These are phyloP conservation scores for Acanthamoeba royreba DNA, from an alignment of 208 protist species.

Conservation along the genomic window DNA sequence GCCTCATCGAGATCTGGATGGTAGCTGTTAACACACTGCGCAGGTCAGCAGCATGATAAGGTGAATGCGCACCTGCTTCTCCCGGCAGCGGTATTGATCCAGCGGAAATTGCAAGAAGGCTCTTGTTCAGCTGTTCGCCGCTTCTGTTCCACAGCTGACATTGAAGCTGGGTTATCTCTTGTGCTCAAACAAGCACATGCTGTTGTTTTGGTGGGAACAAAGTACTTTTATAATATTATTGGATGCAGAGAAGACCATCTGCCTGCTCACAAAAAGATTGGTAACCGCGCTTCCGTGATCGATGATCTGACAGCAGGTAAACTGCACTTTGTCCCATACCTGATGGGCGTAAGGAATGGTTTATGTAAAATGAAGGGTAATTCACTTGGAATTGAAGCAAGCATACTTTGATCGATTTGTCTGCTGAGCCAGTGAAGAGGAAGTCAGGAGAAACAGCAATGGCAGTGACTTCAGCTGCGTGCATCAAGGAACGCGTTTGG, in stretches of 20 bases:
- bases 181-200: too few relatives aligned
- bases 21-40: neutral
- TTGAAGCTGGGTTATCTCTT: too few relatives aligned
- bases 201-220: too few relatives aligned
- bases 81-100: neutral
- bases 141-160: neutral
- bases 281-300: neutral
- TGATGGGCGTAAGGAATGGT: neutral
- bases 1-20: neutral
- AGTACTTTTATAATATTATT: neutral
- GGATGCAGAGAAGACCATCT: neutral
- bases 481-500: neutral
- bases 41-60: neutral
- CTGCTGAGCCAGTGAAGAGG: neutral
- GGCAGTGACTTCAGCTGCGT: neutral
- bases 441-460: neutral
- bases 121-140: neutral
- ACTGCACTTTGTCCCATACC: slow-evolving; percentile 28
- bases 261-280: neutral
- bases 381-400: neutral
- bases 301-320: slow-evolving; percentile 1
- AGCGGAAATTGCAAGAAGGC: neutral
- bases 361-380: neutral
- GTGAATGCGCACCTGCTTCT: neutral
- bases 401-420: neutral